Evolutionary conservation across 805 yeast genomes (phyloP).

Genomic region (Starmerella sirachaensis): DNA sequence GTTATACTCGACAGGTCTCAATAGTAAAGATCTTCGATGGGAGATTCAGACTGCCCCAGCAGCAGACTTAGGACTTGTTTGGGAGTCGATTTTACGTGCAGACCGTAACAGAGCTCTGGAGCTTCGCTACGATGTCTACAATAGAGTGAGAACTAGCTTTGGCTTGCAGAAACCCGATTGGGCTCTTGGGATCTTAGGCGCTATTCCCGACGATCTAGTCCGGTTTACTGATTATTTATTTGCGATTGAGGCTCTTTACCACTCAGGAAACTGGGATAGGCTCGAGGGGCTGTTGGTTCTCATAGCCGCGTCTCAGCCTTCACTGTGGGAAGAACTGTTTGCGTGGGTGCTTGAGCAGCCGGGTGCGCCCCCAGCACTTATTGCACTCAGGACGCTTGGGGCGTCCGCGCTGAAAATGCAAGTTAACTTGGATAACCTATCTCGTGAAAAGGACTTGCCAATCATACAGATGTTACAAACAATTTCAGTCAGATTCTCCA

Average conservation of each 20-base stretch:
- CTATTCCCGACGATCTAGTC: slow-evolving; percentile 7
- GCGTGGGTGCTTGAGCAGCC: background rate
- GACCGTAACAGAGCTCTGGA: background rate
- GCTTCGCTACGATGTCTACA: slow-evolving; percentile 4
- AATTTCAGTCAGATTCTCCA: background rate
- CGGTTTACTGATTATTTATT: slow-evolving; percentile 17
- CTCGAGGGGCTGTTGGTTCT: slow-evolving; percentile 6
- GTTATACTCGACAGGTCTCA: too few species aligned
- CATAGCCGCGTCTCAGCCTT: slow-evolving; percentile 11
- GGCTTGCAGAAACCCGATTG: slow-evolving; percentile 1
- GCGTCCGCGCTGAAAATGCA: background rate
- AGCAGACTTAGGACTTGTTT: background rate
- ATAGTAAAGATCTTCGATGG: background rate
- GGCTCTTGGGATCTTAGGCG: slow-evolving; percentile 4
- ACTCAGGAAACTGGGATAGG: slow-evolving; percentile 1
- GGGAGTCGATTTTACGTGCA: slow-evolving; percentile 1
- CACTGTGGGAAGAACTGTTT: slow-evolving; percentile 12
- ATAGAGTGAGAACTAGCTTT: background rate
- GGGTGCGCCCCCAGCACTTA: background rate
- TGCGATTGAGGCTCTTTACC: slow-evolving; percentile 9
- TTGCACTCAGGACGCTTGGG: slow-evolving; percentile 1
- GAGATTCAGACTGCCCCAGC: background rate
- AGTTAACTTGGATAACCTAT: slow-evolving; percentile 1
- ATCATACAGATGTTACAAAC: slow-evolving; percentile 4
- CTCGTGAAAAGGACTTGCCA: background rate